phyloP scores from a whole-genome alignment of 2,329 filamentous ascomycete species.

The Ophiostoma novo-ulmi region DNA sequence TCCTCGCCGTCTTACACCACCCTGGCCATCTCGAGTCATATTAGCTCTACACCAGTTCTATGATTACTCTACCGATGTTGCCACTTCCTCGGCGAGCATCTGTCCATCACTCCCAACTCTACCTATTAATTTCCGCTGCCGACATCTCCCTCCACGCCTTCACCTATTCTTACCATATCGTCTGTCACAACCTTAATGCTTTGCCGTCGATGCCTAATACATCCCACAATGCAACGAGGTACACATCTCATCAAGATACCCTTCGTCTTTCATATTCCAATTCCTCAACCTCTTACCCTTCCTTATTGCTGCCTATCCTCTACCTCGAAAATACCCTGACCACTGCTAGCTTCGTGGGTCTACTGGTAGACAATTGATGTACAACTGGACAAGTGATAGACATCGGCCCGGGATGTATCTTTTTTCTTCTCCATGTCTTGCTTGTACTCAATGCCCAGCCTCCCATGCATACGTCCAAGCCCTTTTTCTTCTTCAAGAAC shows the following conservation, averaged over 20 bases:
- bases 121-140: not conserved
- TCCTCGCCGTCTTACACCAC: not conserved
- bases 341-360: not conserved
- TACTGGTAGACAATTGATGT: not conserved
- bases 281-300: not conserved
- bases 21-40: not conserved
- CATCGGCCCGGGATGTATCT: not conserved
- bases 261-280: no score
- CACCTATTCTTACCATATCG: not conserved
- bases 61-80: not conserved
- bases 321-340: not conserved
- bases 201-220: not conserved
- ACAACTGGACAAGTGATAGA: not conserved
- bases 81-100: not conserved
- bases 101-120: not conserved
- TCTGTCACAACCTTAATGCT: not conserved
- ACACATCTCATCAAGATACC: not conserved
- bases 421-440: not conserved
- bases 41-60: not conserved
- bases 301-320: not conserved
- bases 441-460: not conserved
- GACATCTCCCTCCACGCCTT: not conserved
- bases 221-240: not conserved
- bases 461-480: constrained; percentile 2
- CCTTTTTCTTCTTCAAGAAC: constrained; percentile 5